Evolutionary conservation across 2,329 filamentous ascomycete genomes (phyloP), one percentile per base, ranked within the genome.

Genomic region (Huntiella decipiens): DNA sequence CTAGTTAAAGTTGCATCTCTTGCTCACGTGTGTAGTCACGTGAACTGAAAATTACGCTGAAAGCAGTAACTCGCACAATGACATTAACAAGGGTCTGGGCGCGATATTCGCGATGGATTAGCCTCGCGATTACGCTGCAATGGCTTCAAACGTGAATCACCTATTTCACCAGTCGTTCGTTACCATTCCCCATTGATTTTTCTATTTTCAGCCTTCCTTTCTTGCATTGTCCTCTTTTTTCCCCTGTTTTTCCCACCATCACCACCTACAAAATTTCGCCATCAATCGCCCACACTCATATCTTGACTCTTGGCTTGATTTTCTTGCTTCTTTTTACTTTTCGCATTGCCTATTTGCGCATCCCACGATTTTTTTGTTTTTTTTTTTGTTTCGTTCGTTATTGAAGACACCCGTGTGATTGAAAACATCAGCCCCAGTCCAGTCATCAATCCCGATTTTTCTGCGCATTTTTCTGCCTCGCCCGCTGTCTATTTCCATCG

Each of bases 51-150:
- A 28, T 28, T 28, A 28, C 22, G 22, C 22, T 28, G 22, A 28
- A 28, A 28, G 22, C 22, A 28, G 22, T 28, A 28, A 28, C 22
- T 28, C 22, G 22, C 22, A 28, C 11, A 28, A 35, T 17, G 22
- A 28, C 22, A 28, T 28, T 28, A 28, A 10, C 22, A 28, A 28
- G 22, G 22, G 22, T 19, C 38, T 33, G 15, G 42, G 46, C 46
- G 46, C 46, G 46, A 44, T 32, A 40, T 33, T 48, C 46, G 37
- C 42, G 46, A 48, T 48, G 45, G 46, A 48, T 48, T 43, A 48
- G 46, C 46, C 46, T 48, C 46, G 46, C 46, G 42, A 45, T 48
- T 33, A 28, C 13, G 31, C 38, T 34, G 34, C 31, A 34, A 33
- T 43, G 33, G 35, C 43, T 45, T 45, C 36, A 38, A 34, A 45